Evolutionary conservation across 2,329 filamentous ascomycete species (phyloP), one percentile per base, ranked within the genome.

Genomic region (Chaetomium sp.): DNA sequence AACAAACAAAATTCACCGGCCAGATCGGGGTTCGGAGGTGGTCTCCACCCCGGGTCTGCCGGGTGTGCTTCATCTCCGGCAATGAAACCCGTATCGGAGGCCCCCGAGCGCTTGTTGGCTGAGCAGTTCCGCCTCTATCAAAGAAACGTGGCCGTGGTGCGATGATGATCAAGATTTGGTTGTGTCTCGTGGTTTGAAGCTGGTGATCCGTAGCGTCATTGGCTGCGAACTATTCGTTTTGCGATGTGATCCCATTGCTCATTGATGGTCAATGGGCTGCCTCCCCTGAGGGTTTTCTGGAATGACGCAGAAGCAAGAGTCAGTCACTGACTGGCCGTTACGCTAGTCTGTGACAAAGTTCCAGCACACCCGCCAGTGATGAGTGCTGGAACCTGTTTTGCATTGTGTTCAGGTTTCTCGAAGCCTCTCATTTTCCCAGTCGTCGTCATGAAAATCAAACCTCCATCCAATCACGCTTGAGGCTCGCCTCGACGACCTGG

Each of bases 361-460:
- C 37, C 37, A 27, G 19, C 19, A 27, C 19, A 27, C 19, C 19
- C 19, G 19, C 19, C 19, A 27, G 19, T 27, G 2, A 27, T 27
- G 19, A 27, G 19, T 27, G 19, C 19, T 27, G 19, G 19, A 12
- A 42, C 40, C 12, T 42, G 40, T 42, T 42, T 12, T 42, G 36
- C 7, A 14, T 42, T 42, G 6, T 12, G 37, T 37, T 47, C 34
- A 41, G 11, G 54, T 55, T 57, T 59, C 52, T 57, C 49, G 53
- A 53, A 56, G 57, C 9, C 3, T 42, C 40, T 6, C 10, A 11
- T 14, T 6, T 14, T n/a, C 1, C 12, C 40, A 37, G 37, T 34
- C 40, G 38, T 56, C 49, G 38, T 35, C 38, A 51, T 51, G 34
- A 32, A 43, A 37, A 51, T 51, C 49, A 40, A 19, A 38, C 12